Conservation (phyloP, 768 basidiomycete species). For the Suillus spraguei region DNA sequence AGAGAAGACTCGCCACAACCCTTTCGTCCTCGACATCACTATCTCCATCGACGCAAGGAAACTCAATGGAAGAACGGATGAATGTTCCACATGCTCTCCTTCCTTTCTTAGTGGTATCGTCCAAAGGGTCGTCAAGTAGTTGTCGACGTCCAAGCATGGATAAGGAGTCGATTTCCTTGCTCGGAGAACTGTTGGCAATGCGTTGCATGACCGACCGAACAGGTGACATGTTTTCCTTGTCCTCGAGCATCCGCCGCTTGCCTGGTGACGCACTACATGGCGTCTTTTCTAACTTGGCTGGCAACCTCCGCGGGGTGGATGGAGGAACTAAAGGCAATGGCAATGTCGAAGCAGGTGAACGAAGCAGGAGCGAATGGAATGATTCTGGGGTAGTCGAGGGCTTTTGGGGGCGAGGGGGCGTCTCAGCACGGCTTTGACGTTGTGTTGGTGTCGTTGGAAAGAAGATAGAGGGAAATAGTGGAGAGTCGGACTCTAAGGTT, state of each 20-base stretch:
- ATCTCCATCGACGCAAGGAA: conserved; percentile 25
- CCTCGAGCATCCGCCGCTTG: conserved; percentile 37
- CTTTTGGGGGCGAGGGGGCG: conserved; percentile 42
- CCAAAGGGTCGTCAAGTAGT: conserved; percentile 37
- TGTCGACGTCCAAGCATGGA: conserved; percentile 49
- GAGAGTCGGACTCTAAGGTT: conserved; percentile 12
- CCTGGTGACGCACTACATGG: conserved; percentile 35
- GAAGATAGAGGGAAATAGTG: conserved; percentile 14
- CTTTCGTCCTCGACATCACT: conserved; percentile 35
- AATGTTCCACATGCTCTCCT: conserved; percentile 26
- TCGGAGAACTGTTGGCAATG: conserved; percentile 42
- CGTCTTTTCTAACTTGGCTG: conserved; percentile 14
- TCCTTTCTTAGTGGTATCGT: conserved; percentile 27
- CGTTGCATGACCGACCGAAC: conserved; percentile 47
- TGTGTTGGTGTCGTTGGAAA: conserved; percentile 33
- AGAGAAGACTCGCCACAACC: conserved; percentile 27
- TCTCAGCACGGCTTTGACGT: conserved; percentile 26
- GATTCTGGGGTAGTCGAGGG: conserved; percentile 31
- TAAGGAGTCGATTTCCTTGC: conserved; percentile 17
- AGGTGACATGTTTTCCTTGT: conserved; percentile 64
- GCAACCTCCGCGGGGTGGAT: conserved; percentile 36
- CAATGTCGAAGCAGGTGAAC: conserved; percentile 28
- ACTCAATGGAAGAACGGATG: conserved; percentile 34
- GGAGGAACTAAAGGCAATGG: conserved; percentile 31
- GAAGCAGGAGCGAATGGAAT: conserved; percentile 33